A percentile compares a stretch with the other conserved stretches of the same genome.
These are phyloP conservation scores for Annulohypoxylon nitens DNA, from an alignment of 495 filamentous ascomycete species.

Conservation along the genomic window DNA sequence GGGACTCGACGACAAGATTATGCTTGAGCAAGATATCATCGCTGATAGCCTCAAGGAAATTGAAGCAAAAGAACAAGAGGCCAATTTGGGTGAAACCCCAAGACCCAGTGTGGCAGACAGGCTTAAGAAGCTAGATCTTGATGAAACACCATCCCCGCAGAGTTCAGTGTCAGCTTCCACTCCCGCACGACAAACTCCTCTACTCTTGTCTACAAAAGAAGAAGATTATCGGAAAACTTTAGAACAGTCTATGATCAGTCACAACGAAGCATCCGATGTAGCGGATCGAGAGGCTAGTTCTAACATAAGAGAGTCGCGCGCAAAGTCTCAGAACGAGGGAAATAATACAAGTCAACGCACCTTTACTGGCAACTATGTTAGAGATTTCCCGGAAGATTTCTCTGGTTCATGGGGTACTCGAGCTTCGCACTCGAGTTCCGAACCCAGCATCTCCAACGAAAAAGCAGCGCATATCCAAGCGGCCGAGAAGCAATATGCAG, in stretches of 20 bases:
- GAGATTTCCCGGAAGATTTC: slow-evolving; percentile 63
- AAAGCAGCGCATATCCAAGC: slow-evolving; percentile 35
- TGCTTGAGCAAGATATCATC: slow-evolving; percentile 39
- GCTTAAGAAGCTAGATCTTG: slow-evolving; percentile 16
- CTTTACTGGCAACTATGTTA: slow-evolving; percentile 60
- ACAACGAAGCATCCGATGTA: slow-evolving; percentile 30
- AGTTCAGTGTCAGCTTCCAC: neutral
- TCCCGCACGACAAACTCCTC: neutral
- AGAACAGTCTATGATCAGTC: slow-evolving; percentile 25
- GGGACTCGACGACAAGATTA: slow-evolving; percentile 31
- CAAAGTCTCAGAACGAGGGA: slow-evolving; percentile 14
- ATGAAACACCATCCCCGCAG: neutral
- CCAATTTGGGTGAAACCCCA: slow-evolving; percentile 1
- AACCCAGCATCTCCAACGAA: slow-evolving; percentile 17
- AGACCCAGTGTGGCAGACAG: slow-evolving; percentile 32
- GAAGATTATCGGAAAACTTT: slow-evolving; percentile 16
- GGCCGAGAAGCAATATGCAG: slow-evolving; percentile 41
- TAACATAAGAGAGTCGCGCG: slow-evolving; percentile 43
- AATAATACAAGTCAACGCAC: slow-evolving; percentile 18
- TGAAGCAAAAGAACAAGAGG: slow-evolving; percentile 39
- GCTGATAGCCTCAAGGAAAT: slow-evolving; percentile 50
- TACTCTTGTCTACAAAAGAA: neutral
- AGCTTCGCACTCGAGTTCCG: slow-evolving; percentile 9
- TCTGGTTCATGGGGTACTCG: slow-evolving; percentile 52
- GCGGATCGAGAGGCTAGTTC: slow-evolving; percentile 43